Conservation (phyloP, 2,329 filamentous ascomycete genomes). For the Raffaelea arxii region DNA sequence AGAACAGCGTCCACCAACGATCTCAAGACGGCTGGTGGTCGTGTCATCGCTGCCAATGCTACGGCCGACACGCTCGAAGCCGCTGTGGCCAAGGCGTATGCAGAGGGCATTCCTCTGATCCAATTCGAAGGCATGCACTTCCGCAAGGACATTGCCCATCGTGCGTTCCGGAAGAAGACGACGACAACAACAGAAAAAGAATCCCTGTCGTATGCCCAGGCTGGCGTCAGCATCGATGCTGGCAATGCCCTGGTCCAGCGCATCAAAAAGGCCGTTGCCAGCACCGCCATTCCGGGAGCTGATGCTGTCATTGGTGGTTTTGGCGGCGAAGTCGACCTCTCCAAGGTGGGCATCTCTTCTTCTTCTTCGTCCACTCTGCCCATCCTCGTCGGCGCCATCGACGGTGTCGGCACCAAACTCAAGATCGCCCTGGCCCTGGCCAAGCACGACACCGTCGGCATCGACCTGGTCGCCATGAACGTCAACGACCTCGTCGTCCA, state of each 20-base stretch:
- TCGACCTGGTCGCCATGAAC: conserved; percentile 98
- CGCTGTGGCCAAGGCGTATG: conserved; percentile 80
- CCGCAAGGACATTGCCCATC: conserved; percentile 84
- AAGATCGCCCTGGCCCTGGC: conserved; percentile 86
- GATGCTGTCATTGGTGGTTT: conserved; percentile 94
- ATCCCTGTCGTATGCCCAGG: conserved; percentile 79
- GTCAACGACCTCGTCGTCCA: conserved; percentile 97
- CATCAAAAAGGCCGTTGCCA: conserved; percentile 83
- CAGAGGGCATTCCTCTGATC: conserved; percentile 63
- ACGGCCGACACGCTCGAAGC: conserved; percentile 62
- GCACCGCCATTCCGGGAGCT: conserved; percentile 75
- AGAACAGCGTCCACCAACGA: conserved; percentile 47
- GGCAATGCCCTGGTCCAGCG: conserved; percentile 86
- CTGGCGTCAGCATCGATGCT: conserved; percentile 88
- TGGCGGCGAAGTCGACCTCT: conserved; percentile 75
- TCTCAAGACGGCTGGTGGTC: conserved; percentile 71
- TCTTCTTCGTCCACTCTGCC: conserved; percentile 67
- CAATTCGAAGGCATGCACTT: conserved; percentile 85
- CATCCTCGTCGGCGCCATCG: conserved; percentile 85
- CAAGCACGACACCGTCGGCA: conserved; percentile 89
- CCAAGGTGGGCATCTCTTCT: conserved; percentile 63
- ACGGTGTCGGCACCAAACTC: conserved; percentile 93
- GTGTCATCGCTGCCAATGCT: conserved; percentile 89
- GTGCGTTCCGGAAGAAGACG: conserved; percentile 45
- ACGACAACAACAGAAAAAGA: conserved; percentile 21